These are phyloP conservation scores for Scheffersomyces illinoinensis DNA, from an alignment of 1,139 yeast genomes.

Conservation along the genomic window DNA sequence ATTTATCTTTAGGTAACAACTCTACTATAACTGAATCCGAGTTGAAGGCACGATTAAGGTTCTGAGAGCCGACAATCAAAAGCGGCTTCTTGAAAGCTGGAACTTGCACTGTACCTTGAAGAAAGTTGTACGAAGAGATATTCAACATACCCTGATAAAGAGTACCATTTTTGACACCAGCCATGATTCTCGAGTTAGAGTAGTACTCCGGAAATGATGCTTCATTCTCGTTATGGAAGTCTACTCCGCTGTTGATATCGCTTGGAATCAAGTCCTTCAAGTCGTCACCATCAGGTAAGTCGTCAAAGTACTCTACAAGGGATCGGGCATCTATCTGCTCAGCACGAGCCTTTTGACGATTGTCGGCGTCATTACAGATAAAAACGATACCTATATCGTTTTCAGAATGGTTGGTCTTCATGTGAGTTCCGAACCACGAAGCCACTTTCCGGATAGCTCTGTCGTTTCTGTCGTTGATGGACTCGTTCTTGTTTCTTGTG, in stretches of 20 bases:
- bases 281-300: slow-evolving; percentile 72
- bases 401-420: slow-evolving; percentile 36
- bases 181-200: slow-evolving; percentile 78
- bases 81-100: slow-evolving; percentile 81
- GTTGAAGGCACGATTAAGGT: slow-evolving; percentile 85
- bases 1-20: slow-evolving; percentile 77
- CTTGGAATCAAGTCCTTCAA: slow-evolving; percentile 80
- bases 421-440: slow-evolving; percentile 70
- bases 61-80: slow-evolving; percentile 77
- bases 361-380: slow-evolving; percentile 76
- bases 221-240: slow-evolving; percentile 36
- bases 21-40: slow-evolving; percentile 93
- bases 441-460: slow-evolving; percentile 81
- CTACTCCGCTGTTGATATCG: slow-evolving; percentile 26
- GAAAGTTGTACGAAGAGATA: slow-evolving; percentile 81
- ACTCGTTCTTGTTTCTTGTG: slow-evolving; percentile 62
- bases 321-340: slow-evolving; percentile 59
- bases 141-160: slow-evolving; percentile 82
- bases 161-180: slow-evolving; percentile 86
- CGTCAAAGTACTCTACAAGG: slow-evolving; percentile 66
- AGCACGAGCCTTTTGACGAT: slow-evolving; percentile 55
- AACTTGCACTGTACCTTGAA: slow-evolving; percentile 82
- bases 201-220: slow-evolving; percentile 76
- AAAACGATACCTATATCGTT: slow-evolving; percentile 55
- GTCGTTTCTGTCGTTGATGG: slow-evolving; percentile 89